Evolutionary conservation across 805 yeast species (phyloP), one percentile per base, ranked within the genome.

Genomic region (Hanseniaspora meyeri): DNA sequence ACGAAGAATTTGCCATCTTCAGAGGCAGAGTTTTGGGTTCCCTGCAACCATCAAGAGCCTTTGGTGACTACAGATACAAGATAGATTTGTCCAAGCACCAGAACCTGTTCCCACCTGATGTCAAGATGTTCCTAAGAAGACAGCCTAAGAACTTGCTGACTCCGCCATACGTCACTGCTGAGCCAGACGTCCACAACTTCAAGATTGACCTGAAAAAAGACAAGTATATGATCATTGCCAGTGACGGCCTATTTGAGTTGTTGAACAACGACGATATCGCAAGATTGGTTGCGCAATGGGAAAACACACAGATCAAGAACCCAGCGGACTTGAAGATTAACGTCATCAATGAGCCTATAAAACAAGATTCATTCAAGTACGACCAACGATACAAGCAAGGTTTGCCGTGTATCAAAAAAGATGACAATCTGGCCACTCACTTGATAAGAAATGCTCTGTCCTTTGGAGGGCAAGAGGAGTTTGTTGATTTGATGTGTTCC

Each of bases 81-180:
- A 77, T 95, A 75, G 80, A 89, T 36, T 70, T 68, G 54, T 66
- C 83, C 63, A 59, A 70, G 54, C 59, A 71, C 0, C 62, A 72
- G 14, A 69, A 67, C 11, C 80, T 82, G 24, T 77, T 87, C 57
- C 97, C 95, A 64, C 83, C 83, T 49, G 83, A 87, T 62, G 77
- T 83, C 59, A 82, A 82, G 63, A 83, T 89, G 62, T 90, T 91
- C 66, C 95, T 96, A 38, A 78, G 91, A 66, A 78, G 86, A 27
- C 73, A 74, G 45, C 95, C 95, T 36, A 78, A 79, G 53, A 78
- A 80, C 62, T 76, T 87, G 59, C 74, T 81, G 59, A 84, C 96
- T 1, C 98, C 98, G 3, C 98, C 98, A 0, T 93, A 93, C 68
- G 97, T 93, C 39, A 93, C 98, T 1, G 97, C 98, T 0, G 90